Evolutionary conservation across 2,329 filamentous ascomycete genomes (phyloP).

Genomic region (Phaeoacremonium minimum): DNA sequence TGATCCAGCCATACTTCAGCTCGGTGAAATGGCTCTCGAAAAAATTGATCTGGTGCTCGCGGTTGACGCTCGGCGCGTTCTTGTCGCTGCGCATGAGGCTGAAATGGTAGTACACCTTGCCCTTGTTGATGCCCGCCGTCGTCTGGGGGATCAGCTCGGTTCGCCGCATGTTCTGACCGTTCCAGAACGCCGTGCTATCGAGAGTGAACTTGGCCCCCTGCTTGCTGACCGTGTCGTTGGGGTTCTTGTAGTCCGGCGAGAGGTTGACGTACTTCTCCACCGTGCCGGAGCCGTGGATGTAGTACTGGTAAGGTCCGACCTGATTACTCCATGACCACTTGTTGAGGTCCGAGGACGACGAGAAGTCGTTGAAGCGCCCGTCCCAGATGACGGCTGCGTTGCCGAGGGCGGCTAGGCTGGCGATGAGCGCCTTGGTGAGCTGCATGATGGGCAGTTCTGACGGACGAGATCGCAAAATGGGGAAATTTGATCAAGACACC

Average conservation of each 20-base stretch:
- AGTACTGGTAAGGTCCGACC: slow-evolving; percentile 69
- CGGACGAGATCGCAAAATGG: too few relatives aligned
- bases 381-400: slow-evolving; percentile 44
- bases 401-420: slow-evolving; percentile 5
- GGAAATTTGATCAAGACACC: too few relatives aligned
- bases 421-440: slow-evolving; percentile 4
- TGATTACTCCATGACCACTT: slow-evolving; percentile 66
- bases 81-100: slow-evolving; percentile 54
- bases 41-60: slow-evolving; percentile 63
- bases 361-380: slow-evolving; percentile 60
- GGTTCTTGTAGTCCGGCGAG: slow-evolving; percentile 58
- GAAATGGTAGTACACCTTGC: slow-evolving; percentile 70
- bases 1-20: slow-evolving; percentile 64
- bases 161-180: slow-evolving; percentile 67
- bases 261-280: slow-evolving; percentile 60
- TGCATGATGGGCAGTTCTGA: slow-evolving; percentile 3
- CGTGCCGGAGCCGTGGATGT: slow-evolving; percentile 61
- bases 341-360: slow-evolving; percentile 47
- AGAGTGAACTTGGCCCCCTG: slow-evolving; percentile 69
- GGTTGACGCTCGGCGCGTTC: slow-evolving; percentile 56
- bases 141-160: slow-evolving; percentile 73
- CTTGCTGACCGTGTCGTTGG: slow-evolving; percentile 53
- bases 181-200: slow-evolving; percentile 61
- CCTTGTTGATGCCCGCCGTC: slow-evolving; percentile 57
- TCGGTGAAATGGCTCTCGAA: slow-evolving; percentile 73